Conservation (phyloP, 176 grass and related monocot genomes). For the Triticum turgidum region DNA sequence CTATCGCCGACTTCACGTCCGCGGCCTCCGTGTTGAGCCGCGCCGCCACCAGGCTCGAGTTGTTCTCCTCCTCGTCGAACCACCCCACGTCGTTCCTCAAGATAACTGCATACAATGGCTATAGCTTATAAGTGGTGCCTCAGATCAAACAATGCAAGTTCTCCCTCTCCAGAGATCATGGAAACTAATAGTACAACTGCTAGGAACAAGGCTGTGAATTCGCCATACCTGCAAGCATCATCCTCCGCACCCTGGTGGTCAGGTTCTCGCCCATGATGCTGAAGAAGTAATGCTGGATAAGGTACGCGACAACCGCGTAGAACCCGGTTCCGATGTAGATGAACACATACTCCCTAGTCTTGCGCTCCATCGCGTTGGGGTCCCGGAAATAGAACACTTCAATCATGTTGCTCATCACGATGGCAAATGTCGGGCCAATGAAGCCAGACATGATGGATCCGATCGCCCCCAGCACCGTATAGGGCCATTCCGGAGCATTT, state of each 20-base stretch:
- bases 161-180: background rate
- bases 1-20: constrained; percentile 69
- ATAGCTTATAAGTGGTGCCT: background rate
- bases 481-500: constrained; percentile 81
- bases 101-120: constrained; percentile 41
- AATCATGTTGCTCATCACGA: constrained; percentile 88
- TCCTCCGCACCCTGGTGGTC: constrained; percentile 72
- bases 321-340: constrained; percentile 72
- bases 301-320: constrained; percentile 67
- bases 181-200: too few species aligned
- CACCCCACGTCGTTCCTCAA: constrained; percentile 78
- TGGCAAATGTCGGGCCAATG: constrained; percentile 70
- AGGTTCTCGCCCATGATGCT: constrained; percentile 90
- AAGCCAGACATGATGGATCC: constrained; percentile 76
- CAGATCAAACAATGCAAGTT: background rate
- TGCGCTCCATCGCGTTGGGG: constrained; percentile 74
- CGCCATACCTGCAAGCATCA: constrained; percentile 69
- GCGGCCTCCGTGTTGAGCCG: constrained; percentile 58
- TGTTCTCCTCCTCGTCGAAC: constrained; percentile 87
- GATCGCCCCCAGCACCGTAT: constrained; percentile 58
- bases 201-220: background rate
- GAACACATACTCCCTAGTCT: constrained; percentile 75
- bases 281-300: constrained; percentile 87
- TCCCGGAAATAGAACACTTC: constrained; percentile 83
- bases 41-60: constrained; percentile 57